Conservation (phyloP, 768 basidiomycete species). For the Macrolepiota albuminosa region DNA sequence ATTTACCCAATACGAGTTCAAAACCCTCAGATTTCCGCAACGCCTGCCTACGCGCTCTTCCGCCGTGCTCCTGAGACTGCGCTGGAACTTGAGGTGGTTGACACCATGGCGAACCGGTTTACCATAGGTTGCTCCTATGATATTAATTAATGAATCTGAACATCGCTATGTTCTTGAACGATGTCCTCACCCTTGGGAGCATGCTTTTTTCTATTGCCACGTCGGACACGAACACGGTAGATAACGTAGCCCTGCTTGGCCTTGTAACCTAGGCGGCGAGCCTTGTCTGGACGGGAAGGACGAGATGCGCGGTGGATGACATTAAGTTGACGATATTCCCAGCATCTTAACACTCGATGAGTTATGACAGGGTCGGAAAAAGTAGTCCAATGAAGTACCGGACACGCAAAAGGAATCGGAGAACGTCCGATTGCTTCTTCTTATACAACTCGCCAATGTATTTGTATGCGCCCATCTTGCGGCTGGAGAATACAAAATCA, state of each 20-base stretch:
- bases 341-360: conserved; percentile 55
- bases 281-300: conserved; percentile 98
- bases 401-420: conserved; percentile 96
- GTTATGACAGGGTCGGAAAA: neutral
- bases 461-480: conserved; percentile 90
- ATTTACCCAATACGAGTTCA: conserved; percentile 99
- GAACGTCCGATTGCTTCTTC: conserved; percentile 96
- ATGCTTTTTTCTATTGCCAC: conserved; percentile 99
- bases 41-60: conserved; percentile 97
- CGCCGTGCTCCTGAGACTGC: conserved; percentile 86
- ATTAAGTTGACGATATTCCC: conserved; percentile 98
- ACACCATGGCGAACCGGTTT: conserved; percentile 99
- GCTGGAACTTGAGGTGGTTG: conserved; percentile 98
- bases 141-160: neutral
- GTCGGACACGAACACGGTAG: conserved; percentile 95
- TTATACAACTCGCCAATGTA: conserved; percentile 97
- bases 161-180: neutral
- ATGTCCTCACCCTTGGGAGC: conserved; percentile 80
- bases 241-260: conserved; percentile 99
- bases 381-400: conserved; percentile 49
- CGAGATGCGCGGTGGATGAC: conserved; percentile 98
- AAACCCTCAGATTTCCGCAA: conserved; percentile 93
- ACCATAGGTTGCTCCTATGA: conserved; percentile 89
- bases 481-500: conserved; percentile 23
- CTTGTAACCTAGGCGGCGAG: conserved; percentile 97